Evolutionary conservation across 2,329 filamentous ascomycete genomes (phyloP).

Genomic region (Aspergillus phoenicis): DNA sequence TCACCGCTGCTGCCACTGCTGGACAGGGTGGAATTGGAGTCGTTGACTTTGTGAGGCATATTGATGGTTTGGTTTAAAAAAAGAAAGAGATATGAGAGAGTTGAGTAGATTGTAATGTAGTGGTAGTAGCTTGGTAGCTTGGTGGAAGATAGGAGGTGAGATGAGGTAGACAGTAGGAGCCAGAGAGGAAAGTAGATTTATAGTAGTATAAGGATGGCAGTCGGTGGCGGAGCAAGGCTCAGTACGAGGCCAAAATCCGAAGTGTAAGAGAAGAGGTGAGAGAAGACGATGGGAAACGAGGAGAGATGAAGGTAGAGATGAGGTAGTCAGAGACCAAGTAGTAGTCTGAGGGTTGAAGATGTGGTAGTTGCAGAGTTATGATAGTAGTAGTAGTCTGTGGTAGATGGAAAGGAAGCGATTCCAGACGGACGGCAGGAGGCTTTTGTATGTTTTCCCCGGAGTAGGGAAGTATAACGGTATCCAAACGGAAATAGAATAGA

Average conservation of each 20-base stretch:
- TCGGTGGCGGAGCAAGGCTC: constrained; percentile 25
- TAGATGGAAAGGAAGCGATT: constrained; percentile 8
- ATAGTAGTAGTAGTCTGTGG: constrained; percentile 3
- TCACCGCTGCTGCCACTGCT: constrained; percentile 34
- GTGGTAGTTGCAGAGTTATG: background rate
- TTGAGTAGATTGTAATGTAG: background rate
- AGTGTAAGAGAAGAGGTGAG: background rate
- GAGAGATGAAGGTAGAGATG: constrained; percentile 5
- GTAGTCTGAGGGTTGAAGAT: constrained; percentile 2
- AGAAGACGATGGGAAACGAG: background rate
- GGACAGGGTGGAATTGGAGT: constrained; percentile 40
- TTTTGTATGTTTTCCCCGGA: constrained; percentile 21
- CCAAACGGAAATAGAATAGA: constrained; percentile 15
- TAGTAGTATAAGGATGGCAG: constrained; percentile 16
- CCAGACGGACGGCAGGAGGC: constrained; percentile 7
- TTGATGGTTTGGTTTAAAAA: constrained; percentile 14
- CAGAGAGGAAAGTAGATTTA: constrained; percentile 2
- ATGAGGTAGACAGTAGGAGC: constrained; percentile 1
- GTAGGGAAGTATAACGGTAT: constrained; percentile 12
- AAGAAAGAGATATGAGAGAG: background rate
- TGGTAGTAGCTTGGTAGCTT: background rate
- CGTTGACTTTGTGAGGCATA: constrained; percentile 42
- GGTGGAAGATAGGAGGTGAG: background rate
- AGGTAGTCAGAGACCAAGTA: background rate
- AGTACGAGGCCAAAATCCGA: constrained; percentile 13